These are phyloP conservation scores for Pichia eremophila DNA, from an alignment of 805 yeast species.

Conservation along the genomic window DNA sequence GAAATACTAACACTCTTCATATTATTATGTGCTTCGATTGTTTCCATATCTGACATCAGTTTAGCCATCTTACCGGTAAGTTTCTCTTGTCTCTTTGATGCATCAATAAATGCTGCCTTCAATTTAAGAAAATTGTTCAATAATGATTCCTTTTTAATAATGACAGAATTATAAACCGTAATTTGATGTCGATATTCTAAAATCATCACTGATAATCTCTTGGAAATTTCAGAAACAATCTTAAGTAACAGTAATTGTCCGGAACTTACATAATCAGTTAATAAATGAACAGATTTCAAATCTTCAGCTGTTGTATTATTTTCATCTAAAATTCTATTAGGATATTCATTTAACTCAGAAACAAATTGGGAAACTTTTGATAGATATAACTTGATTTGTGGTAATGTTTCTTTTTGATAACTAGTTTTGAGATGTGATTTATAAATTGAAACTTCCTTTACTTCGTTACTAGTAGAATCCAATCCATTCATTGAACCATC, in stretches of 20 bases:
- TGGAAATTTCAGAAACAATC: conserved; percentile 11
- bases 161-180: conserved; percentile 10
- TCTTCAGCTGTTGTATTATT: conserved; percentile 8
- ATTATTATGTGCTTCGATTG: conserved; percentile 4
- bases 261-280: conserved; percentile 10
- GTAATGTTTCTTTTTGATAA: conserved; percentile 1
- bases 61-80: conserved; percentile 14
- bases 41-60: conserved; percentile 6
- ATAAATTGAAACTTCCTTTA: not conserved
- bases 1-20: conserved; percentile 12
- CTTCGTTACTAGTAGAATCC: not conserved
- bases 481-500: not conserved
- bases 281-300: conserved; percentile 10
- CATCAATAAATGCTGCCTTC: conserved; percentile 26
- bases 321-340: conserved; percentile 7
- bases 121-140: conserved; percentile 9
- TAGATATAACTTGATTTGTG: conserved; percentile 6
- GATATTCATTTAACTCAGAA: conserved; percentile 1
- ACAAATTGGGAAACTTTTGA: conserved; percentile 9
- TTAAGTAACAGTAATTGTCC: conserved; percentile 16
- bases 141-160: conserved; percentile 10
- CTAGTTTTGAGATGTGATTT: conserved; percentile 4
- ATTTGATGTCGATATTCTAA: conserved; percentile 21
- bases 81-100: conserved; percentile 22
- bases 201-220: conserved; percentile 13